Evolutionary conservation across 139 green algal genomes (phyloP).

Genomic region (Raphidocelis subcapitata): DNA sequence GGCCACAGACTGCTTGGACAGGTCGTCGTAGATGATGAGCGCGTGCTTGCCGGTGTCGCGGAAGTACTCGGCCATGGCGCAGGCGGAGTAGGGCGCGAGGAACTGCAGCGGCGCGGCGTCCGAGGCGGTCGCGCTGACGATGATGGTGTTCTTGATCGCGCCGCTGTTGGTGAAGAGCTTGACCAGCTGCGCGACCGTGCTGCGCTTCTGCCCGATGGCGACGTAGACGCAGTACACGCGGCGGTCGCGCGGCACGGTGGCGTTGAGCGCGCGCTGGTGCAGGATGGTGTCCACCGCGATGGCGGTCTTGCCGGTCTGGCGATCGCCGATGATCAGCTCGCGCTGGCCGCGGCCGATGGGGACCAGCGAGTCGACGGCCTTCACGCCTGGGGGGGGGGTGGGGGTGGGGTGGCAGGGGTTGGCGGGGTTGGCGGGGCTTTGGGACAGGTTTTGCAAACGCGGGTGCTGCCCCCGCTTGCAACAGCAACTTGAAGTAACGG

Average conservation of each 20-base stretch:
- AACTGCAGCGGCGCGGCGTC: constrained; percentile 90
- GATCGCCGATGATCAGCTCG: constrained; percentile 92
- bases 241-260: constrained; percentile 45
- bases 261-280: constrained; percentile 65
- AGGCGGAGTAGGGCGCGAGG: constrained; percentile 89
- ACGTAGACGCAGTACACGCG: constrained; percentile 91
- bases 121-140: constrained; percentile 86
- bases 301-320: constrained; percentile 91
- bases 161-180: constrained; percentile 63
- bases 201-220: constrained; percentile 85
- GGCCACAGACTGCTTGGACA: constrained; percentile 89
- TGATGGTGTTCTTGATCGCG: constrained; percentile 80
- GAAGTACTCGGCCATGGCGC: constrained; percentile 85
- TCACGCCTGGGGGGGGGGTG: constrained; percentile 54
- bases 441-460: too few relatives aligned
- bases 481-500: too few relatives aligned
- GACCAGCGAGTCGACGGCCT: constrained; percentile 80
- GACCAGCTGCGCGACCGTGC: constrained; percentile 82
- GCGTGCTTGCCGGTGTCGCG: constrained; percentile 74
- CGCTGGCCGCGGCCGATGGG: constrained; percentile 89
- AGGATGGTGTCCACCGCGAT: constrained; percentile 88
- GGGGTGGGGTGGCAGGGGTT: too few relatives aligned
- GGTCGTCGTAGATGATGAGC: constrained; percentile 90
- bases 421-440: neutral
- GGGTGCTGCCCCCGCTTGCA: too few relatives aligned